phyloP scores from a whole-genome alignment of 768 basidiomycete species.

The Mycena alexandri region DNA sequence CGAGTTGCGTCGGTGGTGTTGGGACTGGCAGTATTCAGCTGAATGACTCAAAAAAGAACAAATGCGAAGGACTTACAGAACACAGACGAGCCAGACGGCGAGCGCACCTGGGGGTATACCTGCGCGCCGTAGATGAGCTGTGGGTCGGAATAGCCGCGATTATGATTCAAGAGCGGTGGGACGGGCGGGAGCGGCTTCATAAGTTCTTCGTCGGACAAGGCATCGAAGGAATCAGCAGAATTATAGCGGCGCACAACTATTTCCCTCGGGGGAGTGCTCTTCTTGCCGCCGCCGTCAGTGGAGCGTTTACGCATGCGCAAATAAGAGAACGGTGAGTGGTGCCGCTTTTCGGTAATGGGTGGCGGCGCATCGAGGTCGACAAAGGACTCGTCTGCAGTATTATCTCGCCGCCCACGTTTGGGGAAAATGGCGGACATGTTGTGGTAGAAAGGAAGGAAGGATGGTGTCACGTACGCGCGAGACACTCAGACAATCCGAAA shows the following conservation, averaged over 20 bases:
- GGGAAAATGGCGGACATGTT: conserved; percentile 33
- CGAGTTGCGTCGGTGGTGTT: background rate
- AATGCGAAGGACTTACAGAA: background rate
- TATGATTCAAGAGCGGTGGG: conserved; percentile 27
- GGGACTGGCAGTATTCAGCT: conserved; percentile 13
- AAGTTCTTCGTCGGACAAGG: background rate
- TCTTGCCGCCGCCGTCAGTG: conserved; percentile 19
- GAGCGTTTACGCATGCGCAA: conserved; percentile 36
- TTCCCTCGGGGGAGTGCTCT: background rate
- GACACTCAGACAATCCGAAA: background rate
- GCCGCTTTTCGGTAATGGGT: conserved; percentile 24
- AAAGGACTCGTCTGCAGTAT: conserved; percentile 25
- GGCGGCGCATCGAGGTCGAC: conserved; percentile 33
- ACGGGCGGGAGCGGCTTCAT: conserved; percentile 31
- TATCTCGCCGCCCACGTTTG: conserved; percentile 25
- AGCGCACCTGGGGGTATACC: conserved; percentile 23
- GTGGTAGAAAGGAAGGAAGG: background rate
- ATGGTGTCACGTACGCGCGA: conserved; percentile 12
- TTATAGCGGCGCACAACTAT: conserved; percentile 17
- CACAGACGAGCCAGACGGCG: conserved; percentile 10
- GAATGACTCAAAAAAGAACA: background rate
- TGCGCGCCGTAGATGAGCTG: conserved; percentile 25
- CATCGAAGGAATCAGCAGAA: conserved; percentile 4
- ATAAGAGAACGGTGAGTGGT: conserved; percentile 32
- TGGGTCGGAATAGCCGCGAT: conserved; percentile 29